Conservation (phyloP, 2,329 filamentous ascomycete genomes). For the Rutstroemia sp. region DNA sequence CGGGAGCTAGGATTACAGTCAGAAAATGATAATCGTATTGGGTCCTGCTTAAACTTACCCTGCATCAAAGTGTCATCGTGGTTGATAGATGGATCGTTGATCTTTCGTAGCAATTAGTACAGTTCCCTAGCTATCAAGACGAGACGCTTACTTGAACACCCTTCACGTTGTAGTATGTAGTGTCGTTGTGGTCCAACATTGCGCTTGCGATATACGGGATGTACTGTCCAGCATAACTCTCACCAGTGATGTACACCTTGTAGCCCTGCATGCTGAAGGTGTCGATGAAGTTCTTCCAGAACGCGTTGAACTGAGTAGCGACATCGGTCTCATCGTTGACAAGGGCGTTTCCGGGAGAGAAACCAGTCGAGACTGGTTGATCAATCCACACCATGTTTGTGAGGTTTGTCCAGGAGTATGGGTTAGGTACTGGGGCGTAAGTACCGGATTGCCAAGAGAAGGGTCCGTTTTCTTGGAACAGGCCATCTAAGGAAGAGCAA, state of each 20-base stretch:
- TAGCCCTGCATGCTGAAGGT: conserved; percentile 47
- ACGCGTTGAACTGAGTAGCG: conserved; percentile 49
- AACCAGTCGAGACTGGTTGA: conserved; percentile 36
- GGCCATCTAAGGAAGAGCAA: conserved; percentile 88
- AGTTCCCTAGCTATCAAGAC: too few species aligned
- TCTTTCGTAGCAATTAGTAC: conserved; percentile 17
- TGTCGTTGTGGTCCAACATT: conserved; percentile 42
- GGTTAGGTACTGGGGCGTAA: conserved; percentile 22
- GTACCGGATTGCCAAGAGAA: conserved; percentile 26
- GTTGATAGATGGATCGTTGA: conserved; percentile 51
- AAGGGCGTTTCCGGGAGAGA: conserved; percentile 44
- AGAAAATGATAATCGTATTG: conserved; percentile 6
- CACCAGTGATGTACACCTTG: conserved; percentile 58
- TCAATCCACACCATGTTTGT: conserved; percentile 27
- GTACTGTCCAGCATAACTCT: conserved; percentile 49
- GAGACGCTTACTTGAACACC: conserved; percentile 37
- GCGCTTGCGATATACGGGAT: conserved; percentile 41
- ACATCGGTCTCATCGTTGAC: conserved; percentile 45
- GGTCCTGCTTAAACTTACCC: conserved; percentile 9
- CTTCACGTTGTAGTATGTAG: conserved; percentile 49
- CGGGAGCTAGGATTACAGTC: conserved; percentile 24
- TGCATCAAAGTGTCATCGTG: conserved; percentile 26
- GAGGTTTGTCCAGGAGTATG: conserved; percentile 24
- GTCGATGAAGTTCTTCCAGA: conserved; percentile 56
- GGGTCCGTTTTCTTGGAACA: conserved; percentile 53